A percentile compares a stretch with the other conserved stretches of the same genome.
These are phyloP conservation scores for Globisporangium orthogonon DNA, from an alignment of 352 stramenopile species.

Conservation along the genomic window DNA sequence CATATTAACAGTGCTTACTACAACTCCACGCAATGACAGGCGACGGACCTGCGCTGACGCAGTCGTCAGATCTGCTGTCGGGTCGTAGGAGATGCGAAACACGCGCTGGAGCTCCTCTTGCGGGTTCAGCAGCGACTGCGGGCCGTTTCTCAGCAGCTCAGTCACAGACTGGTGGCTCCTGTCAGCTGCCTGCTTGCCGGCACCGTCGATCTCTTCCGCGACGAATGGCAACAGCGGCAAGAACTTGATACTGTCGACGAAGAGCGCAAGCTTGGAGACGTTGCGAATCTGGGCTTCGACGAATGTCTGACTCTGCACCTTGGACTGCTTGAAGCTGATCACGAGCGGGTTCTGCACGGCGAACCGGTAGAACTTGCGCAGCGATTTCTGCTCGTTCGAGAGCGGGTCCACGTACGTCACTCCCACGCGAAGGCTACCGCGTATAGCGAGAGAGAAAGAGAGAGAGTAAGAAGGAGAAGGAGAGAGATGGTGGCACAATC, in stretches of 20 bases:
- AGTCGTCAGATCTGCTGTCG: conserved; percentile 22
- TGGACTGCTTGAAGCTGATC: conserved; percentile 79
- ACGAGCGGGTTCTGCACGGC: conserved; percentile 86
- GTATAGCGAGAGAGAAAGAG: not conserved
- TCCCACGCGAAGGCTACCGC: conserved; percentile 51
- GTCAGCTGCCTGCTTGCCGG: conserved; percentile 3
- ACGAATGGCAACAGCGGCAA: conserved; percentile 51
- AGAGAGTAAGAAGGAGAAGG: not conserved
- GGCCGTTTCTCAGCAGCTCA: conserved; percentile 25
- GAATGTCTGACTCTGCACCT: conserved; percentile 39
- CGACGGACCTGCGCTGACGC: conserved; percentile 26
- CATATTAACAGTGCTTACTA: too few species aligned
- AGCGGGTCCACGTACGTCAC: conserved; percentile 71
- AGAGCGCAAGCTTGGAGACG: conserved; percentile 73
- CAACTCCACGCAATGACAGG: not conserved
- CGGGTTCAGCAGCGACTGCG: conserved; percentile 60
- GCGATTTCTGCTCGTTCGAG: conserved; percentile 73
- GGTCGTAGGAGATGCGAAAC: conserved; percentile 51
- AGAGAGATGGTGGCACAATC: too few species aligned
- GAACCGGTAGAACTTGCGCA: conserved; percentile 91
- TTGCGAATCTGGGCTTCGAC: conserved; percentile 83
- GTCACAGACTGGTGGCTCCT: not conserved
- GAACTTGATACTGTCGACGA: conserved; percentile 80
- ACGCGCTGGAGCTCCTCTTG: conserved; percentile 78
- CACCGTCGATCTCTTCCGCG: conserved; percentile 32